phyloP scores from a whole-genome alignment of 2,329 filamentous ascomycete species.

The Fusarium paranaense region DNA sequence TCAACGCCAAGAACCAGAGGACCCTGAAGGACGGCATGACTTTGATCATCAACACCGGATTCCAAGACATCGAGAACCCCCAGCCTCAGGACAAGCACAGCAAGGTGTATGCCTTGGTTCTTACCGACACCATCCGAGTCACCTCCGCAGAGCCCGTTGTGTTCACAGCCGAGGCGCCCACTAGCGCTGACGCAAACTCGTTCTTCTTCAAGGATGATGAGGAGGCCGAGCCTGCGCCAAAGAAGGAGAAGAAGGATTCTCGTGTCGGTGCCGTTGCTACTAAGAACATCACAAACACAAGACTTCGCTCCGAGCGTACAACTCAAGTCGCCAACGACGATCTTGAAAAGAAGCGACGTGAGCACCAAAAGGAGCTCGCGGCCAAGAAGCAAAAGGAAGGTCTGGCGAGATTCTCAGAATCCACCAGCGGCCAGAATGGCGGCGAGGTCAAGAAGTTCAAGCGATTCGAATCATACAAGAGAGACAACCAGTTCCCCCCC shows the following conservation, averaged over 20 bases:
- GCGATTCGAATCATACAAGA: slow-evolving; percentile 98
- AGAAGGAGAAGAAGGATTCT: slow-evolving; percentile 88
- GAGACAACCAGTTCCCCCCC: slow-evolving; percentile 90
- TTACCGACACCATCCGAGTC: slow-evolving; percentile 94
- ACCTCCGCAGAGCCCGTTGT: slow-evolving; percentile 82
- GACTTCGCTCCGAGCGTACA: slow-evolving; percentile 90
- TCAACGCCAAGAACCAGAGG: slow-evolving; percentile 88
- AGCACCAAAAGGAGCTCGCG: slow-evolving; percentile 92
- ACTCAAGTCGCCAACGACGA: slow-evolving; percentile 86
- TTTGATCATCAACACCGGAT: slow-evolving; percentile 87
- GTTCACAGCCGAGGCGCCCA: slow-evolving; percentile 93
- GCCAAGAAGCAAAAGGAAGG: slow-evolving; percentile 91
- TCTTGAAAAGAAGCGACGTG: slow-evolving; percentile 84
- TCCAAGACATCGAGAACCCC: slow-evolving; percentile 89
- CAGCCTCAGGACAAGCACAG: slow-evolving; percentile 90
- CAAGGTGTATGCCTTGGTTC: slow-evolving; percentile 87
- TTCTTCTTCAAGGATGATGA: slow-evolving; percentile 99
- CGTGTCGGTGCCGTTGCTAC: slow-evolving; percentile 88
- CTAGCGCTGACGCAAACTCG: slow-evolving; percentile 91
- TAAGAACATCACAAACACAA: slow-evolving; percentile 95
- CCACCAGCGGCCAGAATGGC: slow-evolving; percentile 85
- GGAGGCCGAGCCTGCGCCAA: slow-evolving; percentile 85
- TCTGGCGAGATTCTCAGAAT: slow-evolving; percentile 85
- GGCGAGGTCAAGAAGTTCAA: slow-evolving; percentile 98
- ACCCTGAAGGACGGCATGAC: slow-evolving; percentile 97